These are phyloP conservation scores for Mucuna pruriens DNA, from an alignment of 306 rosid species.

Conservation along the genomic window DNA sequence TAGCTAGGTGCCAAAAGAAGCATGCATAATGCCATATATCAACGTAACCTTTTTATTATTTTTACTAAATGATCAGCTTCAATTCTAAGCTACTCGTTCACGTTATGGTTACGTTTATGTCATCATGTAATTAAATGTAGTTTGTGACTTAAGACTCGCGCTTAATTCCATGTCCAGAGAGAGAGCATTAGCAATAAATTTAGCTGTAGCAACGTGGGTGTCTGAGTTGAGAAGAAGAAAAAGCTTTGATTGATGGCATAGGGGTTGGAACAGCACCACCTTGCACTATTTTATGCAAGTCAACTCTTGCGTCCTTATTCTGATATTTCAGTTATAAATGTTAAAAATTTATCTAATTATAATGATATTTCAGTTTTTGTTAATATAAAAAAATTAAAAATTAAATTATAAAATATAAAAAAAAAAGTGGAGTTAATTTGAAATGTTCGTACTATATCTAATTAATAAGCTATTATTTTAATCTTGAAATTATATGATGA, in stretches of 20 bases:
- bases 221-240: background rate
- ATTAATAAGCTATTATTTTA: no score
- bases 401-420: no score
- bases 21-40: background rate
- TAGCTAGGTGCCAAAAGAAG: background rate
- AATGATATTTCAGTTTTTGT: no score
- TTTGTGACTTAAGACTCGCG: slow-evolving; percentile 14
- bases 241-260: slow-evolving; percentile 14
- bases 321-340: no score
- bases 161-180: background rate
- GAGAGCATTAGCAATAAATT: background rate
- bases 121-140: background rate
- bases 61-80: background rate
- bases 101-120: slow-evolving; percentile 31
- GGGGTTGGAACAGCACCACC: background rate
- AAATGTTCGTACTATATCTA: no score
- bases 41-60: background rate
- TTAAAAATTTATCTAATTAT: no score
- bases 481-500: no score
- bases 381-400: no score
- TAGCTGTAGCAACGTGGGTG: slow-evolving; percentile 28
- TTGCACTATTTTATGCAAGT: background rate
- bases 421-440: no score
- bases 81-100: slow-evolving; percentile 24
- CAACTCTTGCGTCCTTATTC: background rate